Evolutionary conservation across 2,329 filamentous ascomycete species (phyloP).

Genomic region (Fusarium mangiferae): DNA sequence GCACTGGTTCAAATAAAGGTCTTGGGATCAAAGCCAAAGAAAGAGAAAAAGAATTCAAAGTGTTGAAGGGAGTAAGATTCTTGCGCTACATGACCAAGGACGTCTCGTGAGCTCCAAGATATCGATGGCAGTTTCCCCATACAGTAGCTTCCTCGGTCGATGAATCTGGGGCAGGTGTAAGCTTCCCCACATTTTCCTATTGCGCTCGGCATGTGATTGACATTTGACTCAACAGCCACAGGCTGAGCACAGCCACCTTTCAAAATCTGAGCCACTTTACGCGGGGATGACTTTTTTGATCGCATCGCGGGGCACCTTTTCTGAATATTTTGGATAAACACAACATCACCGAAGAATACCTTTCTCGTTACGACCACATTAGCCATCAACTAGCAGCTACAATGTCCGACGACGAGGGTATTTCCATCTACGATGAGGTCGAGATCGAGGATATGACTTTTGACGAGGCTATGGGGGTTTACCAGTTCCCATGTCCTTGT

Average conservation of each 20-base stretch:
- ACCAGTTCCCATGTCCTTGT: conserved; percentile 96
- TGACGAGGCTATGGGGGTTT: conserved; percentile 83
- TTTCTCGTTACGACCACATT: neutral
- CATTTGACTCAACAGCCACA: conserved; percentile 32
- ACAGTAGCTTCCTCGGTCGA: conserved; percentile 44
- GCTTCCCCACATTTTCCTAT: conserved; percentile 39
- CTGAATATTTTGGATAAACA: conserved; percentile 12
- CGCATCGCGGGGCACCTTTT: conserved; percentile 44
- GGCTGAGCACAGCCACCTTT: conserved; percentile 6
- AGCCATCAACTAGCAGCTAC: conserved; percentile 27
- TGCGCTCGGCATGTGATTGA: conserved; percentile 45
- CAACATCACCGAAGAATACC: neutral
- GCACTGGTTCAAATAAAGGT: neutral
- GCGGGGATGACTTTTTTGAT: conserved; percentile 29
- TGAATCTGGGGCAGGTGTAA: conserved; percentile 41
- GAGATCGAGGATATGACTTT: conserved; percentile 99
- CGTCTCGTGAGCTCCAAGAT: conserved; percentile 27
- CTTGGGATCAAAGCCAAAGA: neutral
- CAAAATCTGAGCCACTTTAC: conserved; percentile 26
- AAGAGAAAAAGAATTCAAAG: neutral
- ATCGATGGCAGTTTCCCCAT: conserved; percentile 21
- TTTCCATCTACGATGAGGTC: conserved; percentile 94
- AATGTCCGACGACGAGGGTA: conserved; percentile 71
- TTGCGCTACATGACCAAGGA: conserved; percentile 12
- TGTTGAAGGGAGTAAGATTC: conserved; percentile 15